Conservation (phyloP, 257 asterid species). For the Scutellaria baicalensis region DNA sequence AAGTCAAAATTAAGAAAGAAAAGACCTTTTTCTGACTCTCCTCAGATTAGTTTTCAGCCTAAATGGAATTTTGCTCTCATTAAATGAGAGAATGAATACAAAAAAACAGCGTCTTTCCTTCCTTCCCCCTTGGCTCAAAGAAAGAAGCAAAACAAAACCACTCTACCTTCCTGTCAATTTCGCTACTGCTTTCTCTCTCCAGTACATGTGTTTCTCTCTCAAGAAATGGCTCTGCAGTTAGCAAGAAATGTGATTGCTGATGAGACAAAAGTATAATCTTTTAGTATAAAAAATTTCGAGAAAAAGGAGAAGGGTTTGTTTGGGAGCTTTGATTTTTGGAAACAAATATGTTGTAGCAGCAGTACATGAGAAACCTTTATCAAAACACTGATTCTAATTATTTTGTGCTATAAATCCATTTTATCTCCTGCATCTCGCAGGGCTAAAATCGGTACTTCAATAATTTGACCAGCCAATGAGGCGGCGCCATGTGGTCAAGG, state of each 20-base stretch:
- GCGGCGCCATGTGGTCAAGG: constrained; percentile 10
- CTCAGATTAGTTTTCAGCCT: constrained; percentile 14
- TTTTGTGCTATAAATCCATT: not conserved
- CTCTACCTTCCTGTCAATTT: constrained; percentile 17
- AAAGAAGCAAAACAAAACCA: constrained; percentile 7
- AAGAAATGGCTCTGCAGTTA: constrained; percentile 7
- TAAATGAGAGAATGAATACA: not conserved
- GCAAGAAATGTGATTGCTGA: constrained; percentile 14
- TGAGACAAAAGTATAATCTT: constrained; percentile 3
- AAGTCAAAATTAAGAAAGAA: constrained; percentile 17
- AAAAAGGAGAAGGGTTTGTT: constrained; percentile 11
- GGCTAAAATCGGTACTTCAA: constrained; percentile 18
- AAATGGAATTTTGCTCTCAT: not conserved
- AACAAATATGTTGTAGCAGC: constrained; percentile 6
- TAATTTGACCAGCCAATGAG: constrained; percentile 22
- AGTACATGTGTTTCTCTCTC: not conserved
- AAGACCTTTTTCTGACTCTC: constrained; percentile 19
- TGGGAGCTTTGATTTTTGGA: constrained; percentile 17
- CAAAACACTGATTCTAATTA: constrained; percentile 15
- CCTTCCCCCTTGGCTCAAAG: not conserved
- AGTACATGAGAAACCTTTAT: constrained; percentile 20
- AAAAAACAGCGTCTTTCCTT: not conserved
- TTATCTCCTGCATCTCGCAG: not conserved
- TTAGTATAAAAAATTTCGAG: not conserved
- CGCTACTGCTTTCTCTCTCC: constrained; percentile 14